Base-by-base conservation (phyloP, 2,329 filamentous ascomycete genomes). In the Zasmidium cellare region DNA sequence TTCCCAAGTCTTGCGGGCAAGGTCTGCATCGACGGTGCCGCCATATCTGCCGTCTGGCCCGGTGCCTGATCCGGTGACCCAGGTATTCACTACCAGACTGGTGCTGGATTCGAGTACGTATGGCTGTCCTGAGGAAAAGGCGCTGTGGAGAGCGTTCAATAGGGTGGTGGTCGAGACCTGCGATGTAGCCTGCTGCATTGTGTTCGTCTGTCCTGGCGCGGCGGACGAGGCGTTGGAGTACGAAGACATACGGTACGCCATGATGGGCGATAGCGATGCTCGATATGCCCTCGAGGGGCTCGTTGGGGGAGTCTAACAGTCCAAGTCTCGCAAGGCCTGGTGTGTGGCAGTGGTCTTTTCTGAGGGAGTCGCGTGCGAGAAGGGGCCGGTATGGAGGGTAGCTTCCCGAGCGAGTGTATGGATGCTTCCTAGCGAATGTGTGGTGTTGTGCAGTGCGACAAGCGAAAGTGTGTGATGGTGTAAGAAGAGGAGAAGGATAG, bases 151-250 rank as follows among this genome's bases (percentile, higher is more conserved):
- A 56, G 91, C 86, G 76, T 97, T 97, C 56, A 99, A 84, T 48
- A 97, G 84, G 0, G 92, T 96, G 1, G 92, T 96, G 1, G 93
- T 96, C 6, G 93, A 96, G 55, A 97, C 87, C 72, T 96, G 92
- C 47, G 87, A 79, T 9, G 89, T 82, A 69, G 88, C 86, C 56
- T 63, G 57, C 54, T 71, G 69, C 69, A 71, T 69, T 5, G 70
- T 72, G 55, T 85, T 85, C 31, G 83, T 80, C 20, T 81, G 75
- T 57, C 80, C 80, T 18, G 53, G 60, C n/a, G 54, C 75, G 63
- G 79, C 81, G 59, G 84, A 77, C 48, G 87, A 85, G 63, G 89
- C 74, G 59, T 75, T 83, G 47, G 85, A 87, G 70, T 84, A 86
- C 55, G 83, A 78, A 23, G 84, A 86, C 74, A 82, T 82, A 66